Evolutionary conservation across 2,329 filamentous ascomycete genomes (phyloP).

Genomic region (Talaromyces sp.): DNA sequence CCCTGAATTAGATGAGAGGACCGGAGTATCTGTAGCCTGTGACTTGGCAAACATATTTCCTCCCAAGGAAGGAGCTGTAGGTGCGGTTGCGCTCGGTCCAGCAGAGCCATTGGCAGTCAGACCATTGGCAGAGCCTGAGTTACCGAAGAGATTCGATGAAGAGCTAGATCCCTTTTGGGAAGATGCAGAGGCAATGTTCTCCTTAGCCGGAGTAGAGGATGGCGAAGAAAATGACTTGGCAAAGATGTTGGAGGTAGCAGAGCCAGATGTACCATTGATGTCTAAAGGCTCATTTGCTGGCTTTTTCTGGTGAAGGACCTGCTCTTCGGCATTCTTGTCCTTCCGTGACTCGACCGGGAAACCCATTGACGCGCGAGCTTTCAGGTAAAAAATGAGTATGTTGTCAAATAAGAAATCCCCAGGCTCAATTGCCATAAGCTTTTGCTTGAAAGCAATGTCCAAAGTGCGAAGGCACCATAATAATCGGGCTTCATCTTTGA

Average conservation of each 20-base stretch:
- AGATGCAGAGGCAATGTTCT: not conserved
- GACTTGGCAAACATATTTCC: conserved; percentile 9
- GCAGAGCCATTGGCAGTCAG: not conserved
- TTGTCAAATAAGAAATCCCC: conserved; percentile 38
- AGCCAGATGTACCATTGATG: conserved; percentile 5
- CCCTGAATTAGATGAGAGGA: not conserved
- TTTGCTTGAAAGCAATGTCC: conserved; percentile 39
- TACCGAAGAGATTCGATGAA: not conserved
- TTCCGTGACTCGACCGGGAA: conserved; percentile 28
- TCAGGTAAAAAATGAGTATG: conserved; percentile 41
- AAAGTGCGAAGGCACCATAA: conserved; percentile 36
- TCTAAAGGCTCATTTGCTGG: not conserved
- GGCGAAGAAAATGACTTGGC: conserved; percentile 24
- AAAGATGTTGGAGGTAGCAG: conserved; percentile 22
- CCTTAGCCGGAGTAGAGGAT: not conserved
- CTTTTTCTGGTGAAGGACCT: not conserved
- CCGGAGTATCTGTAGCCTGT: not conserved
- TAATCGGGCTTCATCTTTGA: conserved; percentile 23
- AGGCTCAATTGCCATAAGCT: conserved; percentile 36
- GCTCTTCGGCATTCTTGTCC: not conserved
- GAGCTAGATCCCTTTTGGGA: not conserved
- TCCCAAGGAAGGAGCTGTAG: not conserved
- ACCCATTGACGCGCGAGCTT: conserved; percentile 41
- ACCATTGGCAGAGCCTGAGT: not conserved
- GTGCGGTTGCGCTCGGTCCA: too few species aligned